Percentiles rank a stretch among this genome's conserved stretches.
Conservation (phyloP, 192 early-diverging fungal genomes). For the Mortierella alpina region DNA sequence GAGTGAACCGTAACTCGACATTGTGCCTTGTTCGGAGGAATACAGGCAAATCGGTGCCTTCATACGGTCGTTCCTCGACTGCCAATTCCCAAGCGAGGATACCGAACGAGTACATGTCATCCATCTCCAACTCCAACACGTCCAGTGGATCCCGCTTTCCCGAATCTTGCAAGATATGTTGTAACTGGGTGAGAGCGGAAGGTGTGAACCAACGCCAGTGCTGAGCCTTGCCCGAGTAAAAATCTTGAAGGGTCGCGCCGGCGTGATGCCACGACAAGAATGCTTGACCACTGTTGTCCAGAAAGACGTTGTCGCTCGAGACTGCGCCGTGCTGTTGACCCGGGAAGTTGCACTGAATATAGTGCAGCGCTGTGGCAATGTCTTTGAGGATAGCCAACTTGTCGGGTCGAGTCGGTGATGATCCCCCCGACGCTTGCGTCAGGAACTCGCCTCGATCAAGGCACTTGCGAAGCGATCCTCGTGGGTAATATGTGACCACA, state of each 20-base stretch:
- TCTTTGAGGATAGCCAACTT: conserved; percentile 27
- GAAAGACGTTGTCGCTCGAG: conserved; percentile 16
- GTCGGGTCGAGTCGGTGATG: neutral
- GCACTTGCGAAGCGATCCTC: conserved; percentile 19
- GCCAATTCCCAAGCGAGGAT: conserved; percentile 35
- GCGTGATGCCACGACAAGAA: conserved; percentile 24
- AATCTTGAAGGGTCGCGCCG: neutral
- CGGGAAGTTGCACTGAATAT: conserved; percentile 15
- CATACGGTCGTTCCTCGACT: conserved; percentile 19
- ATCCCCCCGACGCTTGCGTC: neutral
- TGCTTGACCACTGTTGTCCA: conserved; percentile 22
- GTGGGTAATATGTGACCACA: conserved; percentile 18
- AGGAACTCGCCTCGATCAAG: conserved; percentile 30
- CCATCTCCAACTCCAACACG: conserved; percentile 2
- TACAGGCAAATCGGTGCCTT: neutral
- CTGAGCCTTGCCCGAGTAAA: neutral
- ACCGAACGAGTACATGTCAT: conserved; percentile 43
- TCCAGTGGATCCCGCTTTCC: neutral
- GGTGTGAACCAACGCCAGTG: conserved; percentile 21
- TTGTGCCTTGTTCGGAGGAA: neutral
- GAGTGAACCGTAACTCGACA: neutral
- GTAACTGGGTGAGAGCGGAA: neutral
- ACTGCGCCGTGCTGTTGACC: conserved; percentile 21
- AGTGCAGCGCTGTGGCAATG: conserved; percentile 27
- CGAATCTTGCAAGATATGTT: neutral